Evolutionary conservation across 148 eudicot genomes (phyloP).

Genomic region (Salicornia ramosissima): DNA sequence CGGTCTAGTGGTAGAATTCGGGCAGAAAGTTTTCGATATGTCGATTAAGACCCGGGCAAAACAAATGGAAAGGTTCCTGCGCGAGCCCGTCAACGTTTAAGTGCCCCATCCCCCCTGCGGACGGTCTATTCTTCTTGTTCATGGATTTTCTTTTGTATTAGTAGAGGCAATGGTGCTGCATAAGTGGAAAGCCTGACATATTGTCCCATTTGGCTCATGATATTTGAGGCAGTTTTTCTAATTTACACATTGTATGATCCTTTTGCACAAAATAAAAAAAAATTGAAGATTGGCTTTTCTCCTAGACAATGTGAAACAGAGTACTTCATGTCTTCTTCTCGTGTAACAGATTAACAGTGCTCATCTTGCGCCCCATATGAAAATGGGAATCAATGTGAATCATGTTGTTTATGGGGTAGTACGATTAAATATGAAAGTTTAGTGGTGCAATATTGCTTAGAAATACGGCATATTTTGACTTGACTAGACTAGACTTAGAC

Average conservation of each 20-base stretch:
- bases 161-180: conserved; percentile 15
- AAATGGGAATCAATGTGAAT: neutral
- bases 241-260: conserved; percentile 6
- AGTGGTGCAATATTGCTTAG: neutral
- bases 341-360: neutral
- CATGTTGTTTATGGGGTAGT: neutral
- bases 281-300: conserved; percentile 10
- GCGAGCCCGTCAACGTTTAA: conserved; percentile 51
- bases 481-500: neutral
- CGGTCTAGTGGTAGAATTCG: conserved; percentile 74
- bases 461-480: neutral
- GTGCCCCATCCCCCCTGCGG: conserved; percentile 14
- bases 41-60: conserved; percentile 83
- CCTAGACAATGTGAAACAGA: neutral
- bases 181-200: conserved; percentile 17
- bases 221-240: conserved; percentile 9
- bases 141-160: conserved; percentile 8
- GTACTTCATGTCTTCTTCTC: neutral
- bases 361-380: neutral
- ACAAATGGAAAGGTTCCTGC: conserved; percentile 87
- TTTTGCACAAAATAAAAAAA: conserved; percentile 15
- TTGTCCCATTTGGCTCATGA: conserved; percentile 5
- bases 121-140: neutral
- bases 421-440: neutral
- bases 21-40: conserved; percentile 76